Evolutionary conservation across 169 alveolate species (phyloP).

Genomic region (Plasmodium gonderi): DNA sequence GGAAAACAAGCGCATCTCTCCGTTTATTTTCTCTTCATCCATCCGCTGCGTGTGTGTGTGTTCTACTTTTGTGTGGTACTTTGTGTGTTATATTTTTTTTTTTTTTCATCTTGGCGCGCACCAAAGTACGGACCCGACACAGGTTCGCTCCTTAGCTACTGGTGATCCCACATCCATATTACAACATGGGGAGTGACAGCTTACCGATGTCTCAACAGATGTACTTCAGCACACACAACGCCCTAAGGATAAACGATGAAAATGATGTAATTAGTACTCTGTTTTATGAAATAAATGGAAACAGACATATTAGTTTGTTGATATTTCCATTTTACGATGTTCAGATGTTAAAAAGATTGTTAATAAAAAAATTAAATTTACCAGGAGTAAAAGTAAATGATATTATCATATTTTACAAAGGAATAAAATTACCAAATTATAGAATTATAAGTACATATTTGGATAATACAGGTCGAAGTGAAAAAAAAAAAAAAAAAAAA

Average conservation of each 20-base stretch:
- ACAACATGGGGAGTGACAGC: conserved; percentile 75
- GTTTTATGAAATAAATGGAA: conserved; percentile 88
- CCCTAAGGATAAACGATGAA: conserved; percentile 83
- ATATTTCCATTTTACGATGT: conserved; percentile 92
- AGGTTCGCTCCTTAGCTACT: neutral
- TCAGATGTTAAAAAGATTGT: conserved; percentile 89
- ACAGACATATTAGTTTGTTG: conserved; percentile 84
- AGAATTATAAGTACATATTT: conserved; percentile 89
- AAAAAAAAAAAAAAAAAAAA: conserved; percentile 78
- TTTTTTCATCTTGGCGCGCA: too few species aligned
- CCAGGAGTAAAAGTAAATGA: conserved; percentile 86
- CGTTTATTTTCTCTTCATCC: too few species aligned
- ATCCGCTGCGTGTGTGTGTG: too few species aligned
- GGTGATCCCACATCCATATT: neutral
- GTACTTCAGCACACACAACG: conserved; percentile 90
- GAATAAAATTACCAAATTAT: conserved; percentile 91
- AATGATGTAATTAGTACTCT: conserved; percentile 83
- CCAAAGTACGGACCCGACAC: neutral
- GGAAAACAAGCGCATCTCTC: neutral
- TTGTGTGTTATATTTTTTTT: too few species aligned
- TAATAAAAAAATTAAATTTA: conserved; percentile 88
- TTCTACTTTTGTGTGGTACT: too few species aligned
- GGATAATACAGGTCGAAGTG: conserved; percentile 74
- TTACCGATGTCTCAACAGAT: conserved; percentile 87
- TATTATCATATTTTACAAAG: conserved; percentile 88